Conservation (phyloP, 1,284 basidiomycete species). For the Sphaerobolus stellatus region DNA sequence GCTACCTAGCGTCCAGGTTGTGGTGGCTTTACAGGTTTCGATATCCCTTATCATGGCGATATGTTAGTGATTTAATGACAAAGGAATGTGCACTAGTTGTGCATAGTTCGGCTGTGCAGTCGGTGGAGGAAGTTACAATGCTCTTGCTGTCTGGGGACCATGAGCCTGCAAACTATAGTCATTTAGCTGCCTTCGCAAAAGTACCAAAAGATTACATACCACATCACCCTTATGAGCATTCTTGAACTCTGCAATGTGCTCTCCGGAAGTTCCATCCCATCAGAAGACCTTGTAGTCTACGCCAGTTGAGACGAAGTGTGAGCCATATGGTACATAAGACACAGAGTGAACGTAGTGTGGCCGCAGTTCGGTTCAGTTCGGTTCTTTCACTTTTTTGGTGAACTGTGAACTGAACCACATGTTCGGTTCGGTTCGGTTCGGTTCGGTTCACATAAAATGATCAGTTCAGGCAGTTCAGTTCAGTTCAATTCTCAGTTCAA, state of each 20-base stretch:
- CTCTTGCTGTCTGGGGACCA: slow-evolving; percentile 77
- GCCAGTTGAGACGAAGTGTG: slow-evolving; percentile 86
- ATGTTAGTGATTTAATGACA: background rate
- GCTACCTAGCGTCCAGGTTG: slow-evolving; percentile 70
- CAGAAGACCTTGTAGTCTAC: slow-evolving; percentile 89
- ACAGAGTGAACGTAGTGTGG: slow-evolving; percentile 96
- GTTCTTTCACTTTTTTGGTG: too few species aligned
- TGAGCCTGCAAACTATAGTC: slow-evolving; percentile 64
- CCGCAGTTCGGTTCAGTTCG: too few species aligned
- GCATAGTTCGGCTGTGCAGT: slow-evolving; percentile 88
- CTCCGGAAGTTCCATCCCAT: slow-evolving; percentile 90
- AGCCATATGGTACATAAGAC: slow-evolving; percentile 78
- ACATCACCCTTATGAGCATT: slow-evolving; percentile 74
- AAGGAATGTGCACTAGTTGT: slow-evolving; percentile 27
- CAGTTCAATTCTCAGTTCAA: too few species aligned
- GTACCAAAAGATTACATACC: slow-evolving; percentile 48
- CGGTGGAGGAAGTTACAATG: slow-evolving; percentile 83
- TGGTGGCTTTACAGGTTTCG: slow-evolving; percentile 62
- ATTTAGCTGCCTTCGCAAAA: too few species aligned
- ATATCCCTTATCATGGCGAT: slow-evolving; percentile 66
- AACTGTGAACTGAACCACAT: too few species aligned
- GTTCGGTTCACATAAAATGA: too few species aligned
- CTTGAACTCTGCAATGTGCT: slow-evolving; percentile 67
- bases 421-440: too few species aligned
- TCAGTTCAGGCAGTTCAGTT: too few species aligned